Conservation (phyloP, 2,329 filamentous ascomycete genomes). For the Bipolaris cookei region DNA sequence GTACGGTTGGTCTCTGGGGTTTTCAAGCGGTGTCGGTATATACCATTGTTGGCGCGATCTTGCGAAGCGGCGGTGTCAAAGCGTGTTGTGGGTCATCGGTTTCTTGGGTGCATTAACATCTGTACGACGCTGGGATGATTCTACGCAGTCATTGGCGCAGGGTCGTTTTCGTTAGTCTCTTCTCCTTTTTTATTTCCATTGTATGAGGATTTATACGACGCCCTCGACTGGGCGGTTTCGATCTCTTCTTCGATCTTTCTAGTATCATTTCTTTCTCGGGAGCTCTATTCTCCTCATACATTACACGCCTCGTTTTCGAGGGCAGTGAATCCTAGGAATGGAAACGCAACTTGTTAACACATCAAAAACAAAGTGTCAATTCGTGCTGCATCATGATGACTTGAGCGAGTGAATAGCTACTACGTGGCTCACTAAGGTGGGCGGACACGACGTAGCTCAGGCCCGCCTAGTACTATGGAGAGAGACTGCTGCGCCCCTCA, state of each 20-base stretch:
- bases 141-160: slow-evolving; percentile 44
- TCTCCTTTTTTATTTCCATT: slow-evolving; percentile 32
- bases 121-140: slow-evolving; percentile 52
- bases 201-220: slow-evolving; percentile 44
- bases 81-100: slow-evolving; percentile 39
- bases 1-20: slow-evolving; percentile 41
- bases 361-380: not conserved
- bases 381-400: not conserved
- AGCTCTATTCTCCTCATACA: slow-evolving; percentile 34
- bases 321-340: slow-evolving; percentile 46
- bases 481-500: not conserved
- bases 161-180: slow-evolving; percentile 28
- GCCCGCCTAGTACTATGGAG: not conserved
- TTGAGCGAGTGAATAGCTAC: not conserved
- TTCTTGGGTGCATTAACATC: slow-evolving; percentile 44
- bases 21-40: slow-evolving; percentile 48
- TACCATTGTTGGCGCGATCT: slow-evolving; percentile 49
- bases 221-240: slow-evolving; percentile 27
- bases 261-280: slow-evolving; percentile 29
- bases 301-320: slow-evolving; percentile 45
- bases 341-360: slow-evolving; percentile 41
- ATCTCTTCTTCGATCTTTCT: slow-evolving; percentile 44
- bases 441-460: not conserved
- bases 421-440: not conserved
- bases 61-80: slow-evolving; percentile 50